Evolutionary conservation across 441 rosid genomes (phyloP), one percentile per base, ranked within the genome.

Genomic region (Adansonia grandidieri): DNA sequence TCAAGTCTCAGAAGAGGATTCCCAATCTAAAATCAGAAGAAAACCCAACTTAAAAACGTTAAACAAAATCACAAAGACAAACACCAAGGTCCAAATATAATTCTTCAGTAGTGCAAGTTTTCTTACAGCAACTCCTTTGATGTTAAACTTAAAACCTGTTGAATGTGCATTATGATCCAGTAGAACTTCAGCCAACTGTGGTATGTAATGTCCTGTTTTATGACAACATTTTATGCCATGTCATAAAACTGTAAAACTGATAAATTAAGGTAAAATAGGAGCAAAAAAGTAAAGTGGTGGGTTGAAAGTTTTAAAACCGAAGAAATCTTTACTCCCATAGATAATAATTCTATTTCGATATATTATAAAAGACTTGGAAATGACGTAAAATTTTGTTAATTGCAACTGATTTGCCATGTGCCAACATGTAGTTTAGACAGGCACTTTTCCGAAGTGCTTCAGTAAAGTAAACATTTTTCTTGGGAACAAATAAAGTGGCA

Each of bases 111-210:
- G 5, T 5, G 3, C 4, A 53, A 51, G 77, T 74, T 37, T 78
- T 71, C 93, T 91, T 92, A 94, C 97, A 80, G 98, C 98, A 82
- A 94, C 80, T 80, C 96, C 97, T 86, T 91, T 90, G 82, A 94
- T 80, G 74, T 92, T 92, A 87, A 94, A 91, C 86, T 91, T 89
- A 82, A 88, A 92, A 24, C 89, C 91, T 20, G 83, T 72, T 50
- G 94, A 88, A 28, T 19, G 82, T 14, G 78, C 85, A 83, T 94
- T 94, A 60, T 91, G 89, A 78, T 81, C 87, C 51, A 88, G 84
- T 32, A 91, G 86, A 56, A 80, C 90, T 66, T 86, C 88, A 44
- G 91, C 90, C 81, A 92, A 65, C 78, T 89, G 93, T 9, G 97
- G 97, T 57, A 92, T 85, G 79, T 91, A 92, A 80, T 92, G 97